Base-by-base conservation (phyloP, 169 alveolate genomes). In the Theileria equi region DNA sequence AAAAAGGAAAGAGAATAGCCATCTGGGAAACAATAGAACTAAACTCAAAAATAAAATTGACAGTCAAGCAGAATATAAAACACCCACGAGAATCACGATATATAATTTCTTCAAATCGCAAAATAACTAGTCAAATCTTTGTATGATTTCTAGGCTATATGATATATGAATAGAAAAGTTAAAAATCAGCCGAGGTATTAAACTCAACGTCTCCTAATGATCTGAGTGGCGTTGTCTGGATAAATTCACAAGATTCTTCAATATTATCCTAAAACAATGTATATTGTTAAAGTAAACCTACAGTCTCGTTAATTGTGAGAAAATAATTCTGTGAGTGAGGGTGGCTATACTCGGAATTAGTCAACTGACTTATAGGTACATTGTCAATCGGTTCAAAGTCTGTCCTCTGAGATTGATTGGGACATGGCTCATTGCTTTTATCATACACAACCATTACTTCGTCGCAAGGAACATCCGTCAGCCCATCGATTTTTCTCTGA, bases 161-260 rank as follows among this genome's bases (percentile, higher is more conserved):
- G n/a, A n/a, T n/a, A n/a, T n/a, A n/a, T n/a, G n/a, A n/a, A n/a
- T n/a, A n/a, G n/a, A n/a, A n/a, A n/a, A 44, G 36, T 53, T 61
- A 74, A 31, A 74, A 74, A 31, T 74, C 84, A 1, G 66, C 66
- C 5, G 79, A 31, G n/a, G 84, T 74, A 1, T 63, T 55, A 28
- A 74, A 74, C 52, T 63, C 67, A 35, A 36, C 25, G 16, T 64
- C 69, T 2, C 84, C 84, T 70, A 74, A 25, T 13, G 17, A 0
- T 28, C 77, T 36, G 1, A 74, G 34, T 0, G 73, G 84, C 5
- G 84, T 74, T 28, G 84, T 74, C 65, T 74, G 84, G 21, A 74
- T 32, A 21, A 74, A 74, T 5, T 32, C 38, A 2, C 47, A 54
- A 49, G 84, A n/a, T 23, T 74, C 84, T 35, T 74, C 84, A 10